These are phyloP conservation scores for Verticillium tricorpus DNA, from an alignment of 2,329 filamentous ascomycete genomes.

Conservation along the genomic window DNA sequence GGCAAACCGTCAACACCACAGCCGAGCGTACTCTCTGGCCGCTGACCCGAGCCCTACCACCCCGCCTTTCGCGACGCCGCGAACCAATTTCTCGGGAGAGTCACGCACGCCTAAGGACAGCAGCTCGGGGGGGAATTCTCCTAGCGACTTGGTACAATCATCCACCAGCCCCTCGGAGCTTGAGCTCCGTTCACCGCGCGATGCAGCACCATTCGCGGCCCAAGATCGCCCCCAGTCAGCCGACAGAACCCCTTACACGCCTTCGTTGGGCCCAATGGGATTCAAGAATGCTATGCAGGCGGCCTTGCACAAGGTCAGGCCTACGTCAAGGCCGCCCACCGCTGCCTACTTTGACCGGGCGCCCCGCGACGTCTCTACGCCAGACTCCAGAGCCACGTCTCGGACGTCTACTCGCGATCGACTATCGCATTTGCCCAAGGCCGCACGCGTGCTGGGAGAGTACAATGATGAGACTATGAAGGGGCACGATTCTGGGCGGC, in stretches of 20 bases:
- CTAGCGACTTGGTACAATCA: too few relatives aligned
- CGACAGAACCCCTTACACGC: neutral
- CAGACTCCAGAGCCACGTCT: conserved; percentile 6
- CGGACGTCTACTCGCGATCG: conserved; percentile 11
- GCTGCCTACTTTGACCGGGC: conserved; percentile 8
- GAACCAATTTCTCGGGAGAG: neutral
- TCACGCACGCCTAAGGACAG: neutral
- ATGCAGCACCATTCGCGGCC: too few relatives aligned
- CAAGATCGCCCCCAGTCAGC: neutral
- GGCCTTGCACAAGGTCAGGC: conserved; percentile 19
- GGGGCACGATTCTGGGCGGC: conserved; percentile 5
- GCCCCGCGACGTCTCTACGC: conserved; percentile 2
- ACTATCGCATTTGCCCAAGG: conserved; percentile 2
- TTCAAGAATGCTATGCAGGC: conserved; percentile 30
- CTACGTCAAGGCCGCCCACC: conserved; percentile 11
- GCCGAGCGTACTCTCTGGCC: neutral
- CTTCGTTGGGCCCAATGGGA: conserved; percentile 10
- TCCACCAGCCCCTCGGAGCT: too few relatives aligned
- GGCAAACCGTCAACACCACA: conserved; percentile 9
- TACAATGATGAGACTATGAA: conserved; percentile 6
- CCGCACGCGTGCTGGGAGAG: neutral
- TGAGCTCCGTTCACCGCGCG: too few relatives aligned
- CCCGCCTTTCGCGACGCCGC: neutral
- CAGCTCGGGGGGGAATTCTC: too few relatives aligned
- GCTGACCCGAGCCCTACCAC: neutral